Evolutionary conservation across 805 yeast species (phyloP).

Genomic region (Naumovozyma dairenensis): DNA sequence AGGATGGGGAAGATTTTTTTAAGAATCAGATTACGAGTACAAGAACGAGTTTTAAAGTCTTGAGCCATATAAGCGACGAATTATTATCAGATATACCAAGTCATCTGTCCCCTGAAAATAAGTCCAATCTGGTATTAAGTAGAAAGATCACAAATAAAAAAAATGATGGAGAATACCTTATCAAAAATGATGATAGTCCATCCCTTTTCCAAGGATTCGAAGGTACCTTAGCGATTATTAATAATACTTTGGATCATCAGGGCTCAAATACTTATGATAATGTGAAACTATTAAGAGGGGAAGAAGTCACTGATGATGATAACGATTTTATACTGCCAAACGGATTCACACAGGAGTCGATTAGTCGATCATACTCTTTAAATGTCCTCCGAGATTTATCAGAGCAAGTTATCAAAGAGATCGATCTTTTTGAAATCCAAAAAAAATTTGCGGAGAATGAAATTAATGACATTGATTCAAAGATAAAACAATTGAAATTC

Average conservation of each 20-base stretch:
- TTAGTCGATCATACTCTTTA: constrained; percentile 35
- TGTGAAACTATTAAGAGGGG: too few relatives aligned
- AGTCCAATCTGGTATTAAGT: background rate
- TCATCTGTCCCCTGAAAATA: constrained; percentile 32
- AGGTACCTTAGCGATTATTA: constrained; percentile 47
- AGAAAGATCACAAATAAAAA: constrained; percentile 3
- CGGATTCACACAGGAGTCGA: constrained; percentile 34
- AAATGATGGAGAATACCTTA: constrained; percentile 8
- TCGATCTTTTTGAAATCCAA: constrained; percentile 50
- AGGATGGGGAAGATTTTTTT: constrained; percentile 31
- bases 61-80: constrained; percentile 52
- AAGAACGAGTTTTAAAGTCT: constrained; percentile 38
- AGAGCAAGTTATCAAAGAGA: constrained; percentile 33
- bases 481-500: constrained; percentile 41
- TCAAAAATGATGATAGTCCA: constrained; percentile 24
- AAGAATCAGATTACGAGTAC: constrained; percentile 28
- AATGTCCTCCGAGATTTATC: constrained; percentile 31
- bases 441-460: constrained; percentile 58
- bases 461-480: constrained; percentile 51
- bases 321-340: constrained; percentile 28
- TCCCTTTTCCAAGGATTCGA: constrained; percentile 63
- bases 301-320: constrained; percentile 8
- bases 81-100: constrained; percentile 40
- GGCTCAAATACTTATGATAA: too few relatives aligned
- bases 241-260: constrained; percentile 31